Percentiles rank a stretch among this genome's conserved stretches.
Conservation (phyloP, 2,329 filamentous ascomycete genomes). For the Acarospora socialis region DNA sequence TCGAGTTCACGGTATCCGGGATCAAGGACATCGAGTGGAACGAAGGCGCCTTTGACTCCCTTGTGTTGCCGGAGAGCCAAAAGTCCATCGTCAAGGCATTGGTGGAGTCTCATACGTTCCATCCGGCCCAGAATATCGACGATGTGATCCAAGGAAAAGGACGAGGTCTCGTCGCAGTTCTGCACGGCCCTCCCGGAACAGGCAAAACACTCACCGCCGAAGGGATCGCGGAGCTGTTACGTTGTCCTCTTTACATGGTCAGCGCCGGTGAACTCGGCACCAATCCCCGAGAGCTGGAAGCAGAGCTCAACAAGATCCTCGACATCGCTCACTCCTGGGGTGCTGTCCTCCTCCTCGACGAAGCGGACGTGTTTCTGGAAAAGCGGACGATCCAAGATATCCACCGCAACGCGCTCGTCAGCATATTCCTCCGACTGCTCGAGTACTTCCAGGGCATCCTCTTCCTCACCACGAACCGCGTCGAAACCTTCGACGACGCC, state of each 20-base stretch:
- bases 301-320: constrained; percentile 67
- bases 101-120: constrained; percentile 71
- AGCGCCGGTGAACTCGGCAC: constrained; percentile 72
- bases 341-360: constrained; percentile 70
- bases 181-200: constrained; percentile 75
- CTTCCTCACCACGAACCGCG: constrained; percentile 79
- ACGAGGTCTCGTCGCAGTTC: constrained; percentile 66
- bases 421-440: constrained; percentile 70
- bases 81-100: constrained; percentile 63
- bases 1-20: constrained; percentile 70
- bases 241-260: constrained; percentile 70
- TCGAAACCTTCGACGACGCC: constrained; percentile 76
- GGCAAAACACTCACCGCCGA: constrained; percentile 84
- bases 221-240: constrained; percentile 68
- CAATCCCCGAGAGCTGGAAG: constrained; percentile 58
- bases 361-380: constrained; percentile 74
- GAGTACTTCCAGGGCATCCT: constrained; percentile 90
- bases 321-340: constrained; percentile 80
- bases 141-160: constrained; percentile 75
- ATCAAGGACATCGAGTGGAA: constrained; percentile 77
- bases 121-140: constrained; percentile 67
- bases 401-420: constrained; percentile 71
- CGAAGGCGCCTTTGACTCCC: constrained; percentile 62
- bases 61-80: constrained; percentile 54
- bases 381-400: constrained; percentile 72